Evolutionary conservation across 2,329 filamentous ascomycete species (phyloP).

Genomic region (Pseudogymnoascus sp.): DNA sequence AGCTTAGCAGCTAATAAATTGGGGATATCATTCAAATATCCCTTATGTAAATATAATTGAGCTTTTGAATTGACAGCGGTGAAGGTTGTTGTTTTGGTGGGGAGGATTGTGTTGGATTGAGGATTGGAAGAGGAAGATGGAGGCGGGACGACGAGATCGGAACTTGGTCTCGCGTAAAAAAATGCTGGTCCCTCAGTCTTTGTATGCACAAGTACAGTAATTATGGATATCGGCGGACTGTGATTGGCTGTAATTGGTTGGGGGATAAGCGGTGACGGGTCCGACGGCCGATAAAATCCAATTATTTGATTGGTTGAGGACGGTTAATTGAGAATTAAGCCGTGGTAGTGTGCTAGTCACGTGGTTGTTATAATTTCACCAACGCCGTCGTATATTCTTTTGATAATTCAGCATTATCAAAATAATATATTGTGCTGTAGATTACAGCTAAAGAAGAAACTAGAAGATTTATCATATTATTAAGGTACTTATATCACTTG

Average conservation of each 20-base stretch:
- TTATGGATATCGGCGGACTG: not conserved
- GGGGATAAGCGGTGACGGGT: not conserved
- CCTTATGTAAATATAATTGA: not conserved
- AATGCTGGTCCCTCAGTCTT: conserved; percentile 4
- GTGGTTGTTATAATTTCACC: not conserved
- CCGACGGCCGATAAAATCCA: not conserved
- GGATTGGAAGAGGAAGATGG: conserved; percentile 1
- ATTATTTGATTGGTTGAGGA: not conserved
- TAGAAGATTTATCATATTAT: too few species aligned
- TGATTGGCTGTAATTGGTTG: not conserved
- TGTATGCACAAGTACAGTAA: not conserved
- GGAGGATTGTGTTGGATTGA: conserved; percentile 3
- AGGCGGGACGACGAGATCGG: conserved; percentile 3
- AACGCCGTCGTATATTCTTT: not conserved
- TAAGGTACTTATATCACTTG: too few species aligned
- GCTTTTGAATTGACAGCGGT: not conserved
- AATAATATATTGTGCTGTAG: not conserved
- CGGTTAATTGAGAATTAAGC: not conserved
- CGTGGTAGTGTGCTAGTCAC: not conserved
- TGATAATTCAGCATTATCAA: not conserved
- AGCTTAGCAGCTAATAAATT: conserved; percentile 6
- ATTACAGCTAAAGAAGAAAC: too few species aligned
- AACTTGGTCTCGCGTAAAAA: conserved; percentile 3
- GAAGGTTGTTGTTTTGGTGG: conserved; percentile 3
- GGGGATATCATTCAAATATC: conserved; percentile 1